These are phyloP conservation scores for Hericium erinaceus DNA, from an alignment of 768 basidiomycete genomes.

Conservation along the genomic window DNA sequence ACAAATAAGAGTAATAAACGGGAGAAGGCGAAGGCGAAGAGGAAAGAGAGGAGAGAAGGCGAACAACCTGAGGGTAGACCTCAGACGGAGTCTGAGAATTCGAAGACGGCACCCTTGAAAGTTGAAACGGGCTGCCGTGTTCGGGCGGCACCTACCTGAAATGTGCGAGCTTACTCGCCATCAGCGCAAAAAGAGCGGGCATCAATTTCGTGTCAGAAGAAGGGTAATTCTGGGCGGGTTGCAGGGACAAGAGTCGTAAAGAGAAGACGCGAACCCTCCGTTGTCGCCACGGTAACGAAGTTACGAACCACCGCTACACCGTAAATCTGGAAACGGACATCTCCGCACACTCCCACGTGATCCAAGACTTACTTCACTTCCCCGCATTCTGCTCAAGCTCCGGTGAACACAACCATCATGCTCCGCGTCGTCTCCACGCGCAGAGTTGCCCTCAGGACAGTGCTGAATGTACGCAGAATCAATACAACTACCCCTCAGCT, in stretches of 20 bases:
- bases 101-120: too few relatives aligned
- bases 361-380: background rate
- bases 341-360: too few relatives aligned
- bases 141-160: too few relatives aligned
- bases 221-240: background rate
- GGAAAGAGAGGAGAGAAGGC: background rate
- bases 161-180: background rate
- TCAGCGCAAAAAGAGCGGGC: background rate
- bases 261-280: background rate
- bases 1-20: background rate
- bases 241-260: background rate
- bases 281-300: background rate
- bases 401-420: constrained; percentile 6
- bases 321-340: too few relatives aligned
- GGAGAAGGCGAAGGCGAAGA: background rate
- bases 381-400: constrained; percentile 12
- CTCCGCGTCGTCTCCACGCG: constrained; percentile 6
- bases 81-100: too few relatives aligned
- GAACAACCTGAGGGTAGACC: background rate
- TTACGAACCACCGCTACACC: background rate
- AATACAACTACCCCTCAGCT: constrained; percentile 11
- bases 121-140: too few relatives aligned
- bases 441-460: background rate
- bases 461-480: constrained; percentile 10
- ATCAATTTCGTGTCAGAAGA: background rate